Percentiles rank a stretch among this genome's conserved stretches.
phyloP scores from a whole-genome alignment of 208 protist species.

The Entamoeba histolytica region DNA sequence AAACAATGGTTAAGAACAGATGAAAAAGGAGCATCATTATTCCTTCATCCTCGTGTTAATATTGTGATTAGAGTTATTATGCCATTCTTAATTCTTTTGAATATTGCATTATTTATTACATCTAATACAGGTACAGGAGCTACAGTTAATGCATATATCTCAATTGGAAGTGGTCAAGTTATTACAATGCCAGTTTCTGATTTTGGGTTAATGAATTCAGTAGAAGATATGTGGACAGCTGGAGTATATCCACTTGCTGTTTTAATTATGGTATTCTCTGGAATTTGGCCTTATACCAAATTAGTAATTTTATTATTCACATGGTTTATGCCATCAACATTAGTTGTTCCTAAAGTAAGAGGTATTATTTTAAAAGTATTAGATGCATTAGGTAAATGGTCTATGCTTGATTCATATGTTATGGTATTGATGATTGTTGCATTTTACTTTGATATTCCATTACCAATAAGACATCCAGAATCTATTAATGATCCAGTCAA shows the following conservation, averaged over 20 bases:
- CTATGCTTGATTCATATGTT: slow-evolving; percentile 63
- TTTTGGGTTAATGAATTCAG: neutral
- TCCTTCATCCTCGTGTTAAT: neutral
- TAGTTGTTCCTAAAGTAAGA: slow-evolving; percentile 36
- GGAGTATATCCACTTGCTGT: slow-evolving; percentile 50
- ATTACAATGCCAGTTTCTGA: neutral
- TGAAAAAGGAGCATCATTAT: neutral
- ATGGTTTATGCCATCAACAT: slow-evolving; percentile 42
- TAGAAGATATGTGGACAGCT: slow-evolving; percentile 9
- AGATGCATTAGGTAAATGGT: slow-evolving; percentile 66
- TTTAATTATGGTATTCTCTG: slow-evolving; percentile 62
- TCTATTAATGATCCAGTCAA: neutral
- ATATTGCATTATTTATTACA: slow-evolving; percentile 38
- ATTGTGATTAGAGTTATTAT: slow-evolving; percentile 9
- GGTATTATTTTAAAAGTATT: slow-evolving; percentile 44
- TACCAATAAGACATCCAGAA: slow-evolving; percentile 12
- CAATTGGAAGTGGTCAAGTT: neutral
- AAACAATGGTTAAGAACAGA: neutral
- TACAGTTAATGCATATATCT: neutral
- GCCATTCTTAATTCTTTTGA: slow-evolving; percentile 24
- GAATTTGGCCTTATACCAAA: slow-evolving; percentile 70
- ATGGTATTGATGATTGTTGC: slow-evolving; percentile 62
- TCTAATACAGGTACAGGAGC: slow-evolving; percentile 26
- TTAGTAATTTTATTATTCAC: slow-evolving; percentile 42
- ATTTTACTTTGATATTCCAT: slow-evolving; percentile 14